Conservation (phyloP, 208 protist genomes). For the Tritrichomonas musculus region DNA sequence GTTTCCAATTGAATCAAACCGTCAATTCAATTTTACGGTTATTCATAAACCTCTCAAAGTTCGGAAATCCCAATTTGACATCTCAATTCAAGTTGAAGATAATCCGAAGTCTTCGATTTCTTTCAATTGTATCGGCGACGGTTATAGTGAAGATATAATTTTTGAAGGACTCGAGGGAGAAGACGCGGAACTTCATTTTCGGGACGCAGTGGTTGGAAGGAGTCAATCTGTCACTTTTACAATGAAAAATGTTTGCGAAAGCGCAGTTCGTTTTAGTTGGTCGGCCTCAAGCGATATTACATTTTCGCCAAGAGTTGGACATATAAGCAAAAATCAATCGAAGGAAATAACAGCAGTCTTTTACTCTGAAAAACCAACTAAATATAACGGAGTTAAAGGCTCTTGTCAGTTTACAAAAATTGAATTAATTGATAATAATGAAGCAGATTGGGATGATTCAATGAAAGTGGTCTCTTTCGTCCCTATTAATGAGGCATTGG, state of each 20-base stretch:
- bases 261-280: not conserved
- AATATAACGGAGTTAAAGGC: not conserved
- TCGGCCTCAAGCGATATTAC: not conserved
- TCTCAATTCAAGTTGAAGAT: not conserved
- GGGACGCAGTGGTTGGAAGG: not conserved
- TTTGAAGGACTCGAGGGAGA: not conserved
- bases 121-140: not conserved
- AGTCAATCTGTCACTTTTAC: not conserved
- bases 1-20: not conserved
- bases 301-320: not conserved
- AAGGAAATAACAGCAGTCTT: not conserved
- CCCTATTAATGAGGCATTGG: not conserved
- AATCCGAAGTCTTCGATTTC: not conserved
- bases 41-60: not conserved
- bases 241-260: not conserved
- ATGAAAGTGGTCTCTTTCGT: not conserved
- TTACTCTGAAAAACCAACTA: not conserved
- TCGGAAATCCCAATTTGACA: not conserved
- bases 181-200: not conserved
- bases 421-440: not conserved
- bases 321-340: not conserved
- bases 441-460: slow-evolving; percentile 5
- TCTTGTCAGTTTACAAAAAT: not conserved
- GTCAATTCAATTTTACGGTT: not conserved
- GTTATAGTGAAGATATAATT: not conserved